These are phyloP conservation scores for Syzygium oleosum DNA, from an alignment of 345 rosid genomes.

Conservation along the genomic window DNA sequence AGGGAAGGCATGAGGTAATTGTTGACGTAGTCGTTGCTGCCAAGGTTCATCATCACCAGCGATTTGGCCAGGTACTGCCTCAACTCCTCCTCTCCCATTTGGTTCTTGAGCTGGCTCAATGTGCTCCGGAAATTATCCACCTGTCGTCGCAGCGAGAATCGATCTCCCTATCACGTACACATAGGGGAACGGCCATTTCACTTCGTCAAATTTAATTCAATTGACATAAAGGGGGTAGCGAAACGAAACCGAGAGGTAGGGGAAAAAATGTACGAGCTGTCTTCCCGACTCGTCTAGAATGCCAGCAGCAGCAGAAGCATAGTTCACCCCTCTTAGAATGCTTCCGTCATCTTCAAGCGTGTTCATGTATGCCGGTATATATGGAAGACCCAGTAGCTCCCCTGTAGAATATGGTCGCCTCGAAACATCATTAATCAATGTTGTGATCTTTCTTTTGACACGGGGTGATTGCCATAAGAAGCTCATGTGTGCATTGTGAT, in stretches of 20 bases:
- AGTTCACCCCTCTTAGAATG: conserved; percentile 55
- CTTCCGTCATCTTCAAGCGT: conserved; percentile 25
- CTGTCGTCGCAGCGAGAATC: conserved; percentile 51
- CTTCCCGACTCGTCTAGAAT: conserved; percentile 65
- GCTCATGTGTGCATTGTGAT: neutral
- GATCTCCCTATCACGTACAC: conserved; percentile 38
- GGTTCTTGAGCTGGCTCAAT: conserved; percentile 28
- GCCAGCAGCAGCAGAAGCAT: conserved; percentile 90
- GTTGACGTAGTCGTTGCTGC: conserved; percentile 81
- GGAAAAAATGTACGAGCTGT: conserved; percentile 17
- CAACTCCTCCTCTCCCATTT: conserved; percentile 17
- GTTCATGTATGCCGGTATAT: conserved; percentile 42
- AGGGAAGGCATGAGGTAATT: conserved; percentile 57
- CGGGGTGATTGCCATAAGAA: neutral
- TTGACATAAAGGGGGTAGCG: neutral
- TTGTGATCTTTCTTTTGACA: neutral
- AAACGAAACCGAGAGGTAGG: neutral
- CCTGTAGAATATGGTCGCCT: conserved; percentile 22
- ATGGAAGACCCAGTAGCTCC: conserved; percentile 53
- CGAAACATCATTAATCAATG: neutral
- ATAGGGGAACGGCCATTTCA: neutral
- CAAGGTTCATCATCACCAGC: conserved; percentile 49
- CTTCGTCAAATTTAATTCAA: neutral
- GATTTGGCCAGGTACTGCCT: conserved; percentile 31
- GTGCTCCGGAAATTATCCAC: conserved; percentile 52